A percentile compares a stretch with the other conserved stretches of the same genome.
phyloP scores from a whole-genome alignment of 192 early-diverging fungal species.

The Entophlyctis luteolus region DNA sequence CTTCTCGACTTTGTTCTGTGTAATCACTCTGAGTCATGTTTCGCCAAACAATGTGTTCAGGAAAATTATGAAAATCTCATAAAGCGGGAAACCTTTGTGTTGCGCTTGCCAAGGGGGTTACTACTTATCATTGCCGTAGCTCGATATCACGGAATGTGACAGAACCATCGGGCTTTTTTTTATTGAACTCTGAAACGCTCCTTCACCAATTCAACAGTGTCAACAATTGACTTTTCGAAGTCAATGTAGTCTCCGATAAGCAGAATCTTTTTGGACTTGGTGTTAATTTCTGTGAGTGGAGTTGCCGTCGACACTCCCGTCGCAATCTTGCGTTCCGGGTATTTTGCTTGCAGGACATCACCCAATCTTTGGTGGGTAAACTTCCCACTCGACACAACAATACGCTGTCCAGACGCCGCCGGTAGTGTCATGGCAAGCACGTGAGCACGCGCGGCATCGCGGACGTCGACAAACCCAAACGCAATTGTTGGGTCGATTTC shows the following conservation, averaged over 20 bases:
- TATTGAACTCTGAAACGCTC: neutral
- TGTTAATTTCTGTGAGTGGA: constrained; percentile 14
- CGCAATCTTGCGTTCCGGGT: neutral
- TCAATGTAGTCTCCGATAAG: constrained; percentile 13
- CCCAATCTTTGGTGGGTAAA: neutral
- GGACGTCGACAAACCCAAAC: constrained; percentile 27
- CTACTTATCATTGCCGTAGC: no score
- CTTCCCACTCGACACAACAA: constrained; percentile 19
- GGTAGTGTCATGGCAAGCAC: constrained; percentile 14
- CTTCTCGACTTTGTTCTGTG: no score
- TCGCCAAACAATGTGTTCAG: no score
- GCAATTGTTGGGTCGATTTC: constrained; percentile 3
- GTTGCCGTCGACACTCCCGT: neutral
- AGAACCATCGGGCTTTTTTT: no score
- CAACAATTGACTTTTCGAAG: constrained; percentile 12
- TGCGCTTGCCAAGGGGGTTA: no score
- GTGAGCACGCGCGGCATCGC: constrained; percentile 33
- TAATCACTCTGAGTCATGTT: no score
- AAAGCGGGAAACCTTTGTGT: no score
- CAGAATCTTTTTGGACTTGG: constrained; percentile 11
- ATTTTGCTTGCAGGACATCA: constrained; percentile 1
- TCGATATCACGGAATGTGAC: no score
- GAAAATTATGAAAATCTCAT: no score
- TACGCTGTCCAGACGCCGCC: constrained; percentile 10
- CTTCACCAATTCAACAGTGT: neutral